phyloP scores from a whole-genome alignment of 495 filamentous ascomycete species.

The Trichocladium uniseriatum region DNA sequence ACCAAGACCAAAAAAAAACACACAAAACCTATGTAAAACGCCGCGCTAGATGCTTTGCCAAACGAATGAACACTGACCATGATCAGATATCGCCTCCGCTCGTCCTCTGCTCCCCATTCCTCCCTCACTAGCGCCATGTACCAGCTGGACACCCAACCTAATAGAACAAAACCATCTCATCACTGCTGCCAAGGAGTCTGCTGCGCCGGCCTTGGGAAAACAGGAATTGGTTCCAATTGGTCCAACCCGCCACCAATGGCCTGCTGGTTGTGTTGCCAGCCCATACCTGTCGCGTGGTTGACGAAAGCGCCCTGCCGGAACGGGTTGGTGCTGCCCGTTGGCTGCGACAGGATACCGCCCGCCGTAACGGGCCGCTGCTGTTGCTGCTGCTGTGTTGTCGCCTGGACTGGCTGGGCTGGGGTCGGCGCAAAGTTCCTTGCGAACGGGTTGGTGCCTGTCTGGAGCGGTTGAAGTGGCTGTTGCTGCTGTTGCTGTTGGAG shows the following conservation, averaged over 20 bases:
- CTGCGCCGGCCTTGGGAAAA: slow-evolving; percentile 72
- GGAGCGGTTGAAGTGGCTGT: slow-evolving; percentile 45
- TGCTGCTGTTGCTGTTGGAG: slow-evolving; percentile 18
- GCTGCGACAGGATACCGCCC: slow-evolving; percentile 45
- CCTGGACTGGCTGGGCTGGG: slow-evolving; percentile 18
- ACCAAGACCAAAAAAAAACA: not conserved
- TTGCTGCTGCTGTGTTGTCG: slow-evolving; percentile 11
- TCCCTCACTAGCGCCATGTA: not conserved
- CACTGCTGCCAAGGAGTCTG: slow-evolving; percentile 48
- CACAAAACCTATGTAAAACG: slow-evolving; percentile 13
- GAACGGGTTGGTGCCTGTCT: slow-evolving; percentile 68
- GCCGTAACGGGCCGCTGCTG: slow-evolving; percentile 38
- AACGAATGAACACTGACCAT: slow-evolving; percentile 8
- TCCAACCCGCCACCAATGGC: slow-evolving; percentile 83
- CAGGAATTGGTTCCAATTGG: slow-evolving; percentile 65
- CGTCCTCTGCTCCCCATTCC: not conserved
- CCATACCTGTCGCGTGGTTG: slow-evolving; percentile 74
- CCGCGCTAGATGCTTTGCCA: slow-evolving; percentile 21
- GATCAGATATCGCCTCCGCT: not conserved
- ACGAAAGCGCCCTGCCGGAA: slow-evolving; percentile 85
- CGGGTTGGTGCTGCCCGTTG: slow-evolving; percentile 87
- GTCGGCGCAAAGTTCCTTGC: slow-evolving; percentile 41
- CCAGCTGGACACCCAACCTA: not conserved
- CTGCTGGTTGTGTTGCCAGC: slow-evolving; percentile 71
- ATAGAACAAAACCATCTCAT: not conserved